A percentile compares a stretch with the other conserved stretches of the same genome.
Evolutionary conservation across 2,329 filamentous ascomycete genomes (phyloP).

Genomic region (Amylocarpus encephaloides): DNA sequence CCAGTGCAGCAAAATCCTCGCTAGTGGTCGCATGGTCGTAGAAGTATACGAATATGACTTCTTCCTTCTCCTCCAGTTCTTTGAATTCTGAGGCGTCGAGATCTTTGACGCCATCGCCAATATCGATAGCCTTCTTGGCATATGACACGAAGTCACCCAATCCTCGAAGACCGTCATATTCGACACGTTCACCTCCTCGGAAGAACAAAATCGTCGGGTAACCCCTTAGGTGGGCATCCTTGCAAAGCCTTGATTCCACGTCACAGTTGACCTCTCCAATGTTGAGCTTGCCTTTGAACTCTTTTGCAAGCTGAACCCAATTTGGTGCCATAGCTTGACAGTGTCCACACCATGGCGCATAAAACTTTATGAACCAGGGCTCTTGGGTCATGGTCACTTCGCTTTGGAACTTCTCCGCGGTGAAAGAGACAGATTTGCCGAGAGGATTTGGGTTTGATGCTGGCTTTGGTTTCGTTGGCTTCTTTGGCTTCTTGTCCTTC

Average conservation of each 20-base stretch:
- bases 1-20: slow-evolving; percentile 85
- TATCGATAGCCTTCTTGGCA: slow-evolving; percentile 76
- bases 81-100: slow-evolving; percentile 72
- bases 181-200: slow-evolving; percentile 81
- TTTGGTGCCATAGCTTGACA: slow-evolving; percentile 88
- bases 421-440: slow-evolving; percentile 69
- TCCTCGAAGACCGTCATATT: slow-evolving; percentile 87
- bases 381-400: slow-evolving; percentile 81
- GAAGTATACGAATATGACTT: slow-evolving; percentile 96
- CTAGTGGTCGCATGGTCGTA: slow-evolving; percentile 91
- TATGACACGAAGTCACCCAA: slow-evolving; percentile 85
- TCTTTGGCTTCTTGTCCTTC: slow-evolving; percentile 37
- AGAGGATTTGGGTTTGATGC: slow-evolving; percentile 62
- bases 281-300: slow-evolving; percentile 85
- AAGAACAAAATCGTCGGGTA: slow-evolving; percentile 94
- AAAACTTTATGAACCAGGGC: slow-evolving; percentile 98
- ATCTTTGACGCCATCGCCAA: slow-evolving; percentile 70
- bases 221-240: slow-evolving; percentile 71
- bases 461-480: slow-evolving; percentile 48
- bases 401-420: slow-evolving; percentile 77
- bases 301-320: slow-evolving; percentile 84
- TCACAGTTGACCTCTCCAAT: slow-evolving; percentile 97
- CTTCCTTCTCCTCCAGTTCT: slow-evolving; percentile 82
- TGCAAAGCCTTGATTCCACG: slow-evolving; percentile 77
- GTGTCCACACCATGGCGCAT: slow-evolving; percentile 94